These are phyloP conservation scores for Suhomyces sp. DNA, from an alignment of 805 yeast species.

Conservation along the genomic window DNA sequence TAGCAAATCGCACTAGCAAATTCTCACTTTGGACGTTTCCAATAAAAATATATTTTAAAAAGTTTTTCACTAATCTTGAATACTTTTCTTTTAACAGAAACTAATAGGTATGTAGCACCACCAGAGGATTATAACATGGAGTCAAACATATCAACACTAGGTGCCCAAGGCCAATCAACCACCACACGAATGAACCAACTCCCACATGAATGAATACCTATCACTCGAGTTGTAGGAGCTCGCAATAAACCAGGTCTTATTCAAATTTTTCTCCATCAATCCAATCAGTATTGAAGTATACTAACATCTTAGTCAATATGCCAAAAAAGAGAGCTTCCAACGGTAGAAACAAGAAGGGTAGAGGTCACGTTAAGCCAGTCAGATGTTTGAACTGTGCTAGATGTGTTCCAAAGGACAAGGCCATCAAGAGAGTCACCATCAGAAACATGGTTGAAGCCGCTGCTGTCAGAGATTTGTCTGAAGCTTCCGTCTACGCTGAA, in stretches of 20 bases:
- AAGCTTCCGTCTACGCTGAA: conserved; percentile 98
- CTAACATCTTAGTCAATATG: conserved; percentile 57
- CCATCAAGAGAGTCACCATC: conserved; percentile 99
- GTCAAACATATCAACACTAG: background rate
- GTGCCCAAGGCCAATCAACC: background rate
- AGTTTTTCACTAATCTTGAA: conserved; percentile 5
- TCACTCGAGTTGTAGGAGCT: background rate
- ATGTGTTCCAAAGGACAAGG: conserved; percentile 99
- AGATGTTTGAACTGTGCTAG: conserved; percentile 99
- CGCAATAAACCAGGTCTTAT: background rate
- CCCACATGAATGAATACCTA: background rate
- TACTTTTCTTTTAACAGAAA: conserved; percentile 10
- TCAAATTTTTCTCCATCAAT: background rate
- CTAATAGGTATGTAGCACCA: conserved; percentile 14
- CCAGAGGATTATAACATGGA: background rate
- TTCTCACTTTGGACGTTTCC: conserved; percentile 2
- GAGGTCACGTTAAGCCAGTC: conserved; percentile 99
- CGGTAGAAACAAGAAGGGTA: conserved; percentile 99
- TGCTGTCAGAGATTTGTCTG: conserved; percentile 99
- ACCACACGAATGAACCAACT: background rate
- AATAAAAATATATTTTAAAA: conserved; percentile 6
- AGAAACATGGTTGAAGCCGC: conserved; percentile 99
- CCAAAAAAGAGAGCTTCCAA: conserved; percentile 99
- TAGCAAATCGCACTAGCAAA: conserved; percentile 1
- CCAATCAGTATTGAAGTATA: conserved; percentile 7